Evolutionary conservation across 2,329 filamentous ascomycete species (phyloP), one percentile per base, ranked within the genome.

Genomic region (Tolypocladium inflatum): DNA sequence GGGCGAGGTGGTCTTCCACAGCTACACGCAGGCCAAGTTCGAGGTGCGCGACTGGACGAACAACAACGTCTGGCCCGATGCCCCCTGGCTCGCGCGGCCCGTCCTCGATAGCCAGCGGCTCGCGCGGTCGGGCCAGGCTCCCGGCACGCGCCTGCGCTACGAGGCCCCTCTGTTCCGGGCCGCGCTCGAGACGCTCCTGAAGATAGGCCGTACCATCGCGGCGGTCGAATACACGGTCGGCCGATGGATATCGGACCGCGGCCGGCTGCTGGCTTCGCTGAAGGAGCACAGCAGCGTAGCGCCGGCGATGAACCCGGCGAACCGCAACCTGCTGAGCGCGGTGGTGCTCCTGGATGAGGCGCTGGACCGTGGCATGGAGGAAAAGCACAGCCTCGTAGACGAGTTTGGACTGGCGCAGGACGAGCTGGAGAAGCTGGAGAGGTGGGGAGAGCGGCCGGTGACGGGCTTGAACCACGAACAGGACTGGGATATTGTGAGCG

Each of bases 11-110:
- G 51, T 58, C 0, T 26, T 68, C 15, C 63, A 68, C 45, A 54
- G 53, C 7, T 68, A 68, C 54, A 2, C 52, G n/a, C 63, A 66
- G 50, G 43, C 58, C 19, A 11, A 11, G 26, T 37, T 30, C 38
- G 53, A 55, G 53, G 39, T 42, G 17, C 53, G 39, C 54, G 41
- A 48, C 41, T 17, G 19, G 19, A 35, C 26, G 11, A 48, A 19
- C 54, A 7, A 13, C n/a, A 35, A 15, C 11, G 15, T 19, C 38
- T 43, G 54, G 26, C 54, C n/a, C 6, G 54, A 55, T 11, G 30
- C 26, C 26, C 2, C 39, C 15, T 55, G 54, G 54, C 5, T 2
- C 2, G 30, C 38, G 23, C 21, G 30, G 54, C 19, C 30, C 6
- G n/a, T 23, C 4, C 15, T 55, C 6, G 54, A 55, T 30, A 41